These are phyloP conservation scores for Platismatia glauca DNA, from an alignment of 495 filamentous ascomycete genomes.

Conservation along the genomic window DNA sequence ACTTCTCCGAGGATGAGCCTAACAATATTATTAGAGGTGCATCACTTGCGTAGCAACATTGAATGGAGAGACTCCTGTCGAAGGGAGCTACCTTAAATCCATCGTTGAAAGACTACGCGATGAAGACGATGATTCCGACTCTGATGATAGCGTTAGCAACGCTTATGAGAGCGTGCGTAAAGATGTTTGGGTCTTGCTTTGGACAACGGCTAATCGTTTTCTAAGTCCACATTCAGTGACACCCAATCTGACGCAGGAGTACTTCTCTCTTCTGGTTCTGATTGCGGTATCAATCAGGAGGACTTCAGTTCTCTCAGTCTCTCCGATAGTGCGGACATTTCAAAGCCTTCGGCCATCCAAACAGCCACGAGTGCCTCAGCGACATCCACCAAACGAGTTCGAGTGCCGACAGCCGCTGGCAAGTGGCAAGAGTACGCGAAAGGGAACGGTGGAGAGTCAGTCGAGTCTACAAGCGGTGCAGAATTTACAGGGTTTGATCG, in stretches of 20 bases:
- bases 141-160: constrained; percentile 2
- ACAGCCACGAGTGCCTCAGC: background rate
- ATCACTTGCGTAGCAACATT: constrained; percentile 41
- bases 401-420: background rate
- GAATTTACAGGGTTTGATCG: constrained; percentile 20
- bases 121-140: background rate
- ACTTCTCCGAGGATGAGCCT: constrained; percentile 10
- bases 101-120: background rate
- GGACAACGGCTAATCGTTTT: background rate
- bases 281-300: background rate
- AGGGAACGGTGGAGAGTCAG: background rate
- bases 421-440: constrained; percentile 8
- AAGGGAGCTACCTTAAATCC: constrained; percentile 1
- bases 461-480: background rate
- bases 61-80: background rate
- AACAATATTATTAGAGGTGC: constrained; percentile 40
- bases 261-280: background rate
- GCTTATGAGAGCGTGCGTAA: background rate
- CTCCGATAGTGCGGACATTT: background rate
- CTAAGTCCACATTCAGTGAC: background rate
- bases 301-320: background rate
- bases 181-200: background rate
- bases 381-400: background rate
- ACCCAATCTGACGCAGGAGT: constrained; percentile 3
- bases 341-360: background rate